phyloP scores from a whole-genome alignment of 2,329 filamentous ascomycete genomes.

The Cytospora piceae region DNA sequence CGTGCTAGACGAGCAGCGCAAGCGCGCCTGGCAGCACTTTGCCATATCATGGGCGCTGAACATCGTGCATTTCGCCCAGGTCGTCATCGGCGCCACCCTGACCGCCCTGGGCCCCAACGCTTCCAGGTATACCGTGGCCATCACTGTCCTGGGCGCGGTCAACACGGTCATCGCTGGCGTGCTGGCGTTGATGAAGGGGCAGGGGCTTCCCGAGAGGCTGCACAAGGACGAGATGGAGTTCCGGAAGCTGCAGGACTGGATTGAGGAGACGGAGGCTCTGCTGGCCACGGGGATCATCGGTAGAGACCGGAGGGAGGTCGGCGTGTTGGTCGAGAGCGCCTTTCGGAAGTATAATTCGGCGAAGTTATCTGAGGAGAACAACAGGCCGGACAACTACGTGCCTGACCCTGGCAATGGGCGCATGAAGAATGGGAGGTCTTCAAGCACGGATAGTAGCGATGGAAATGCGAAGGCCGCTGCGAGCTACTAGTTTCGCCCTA shows the following conservation, averaged over 20 bases:
- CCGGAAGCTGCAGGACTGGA: constrained; percentile 54
- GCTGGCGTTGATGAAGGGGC: constrained; percentile 63
- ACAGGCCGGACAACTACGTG: constrained; percentile 39
- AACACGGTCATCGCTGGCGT: constrained; percentile 66
- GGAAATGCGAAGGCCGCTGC: background rate
- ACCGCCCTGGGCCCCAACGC: constrained; percentile 61
- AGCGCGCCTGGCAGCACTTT: constrained; percentile 45
- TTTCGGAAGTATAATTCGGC: constrained; percentile 50
- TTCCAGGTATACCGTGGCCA: constrained; percentile 53
- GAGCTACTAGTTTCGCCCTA: background rate
- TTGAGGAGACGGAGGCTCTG: constrained; percentile 56
- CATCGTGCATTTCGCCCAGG: constrained; percentile 59
- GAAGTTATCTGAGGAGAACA: constrained; percentile 47
- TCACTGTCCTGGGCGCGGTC: constrained; percentile 64
- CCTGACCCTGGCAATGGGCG: constrained; percentile 9
- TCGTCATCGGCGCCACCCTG: constrained; percentile 61
- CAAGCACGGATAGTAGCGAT: background rate
- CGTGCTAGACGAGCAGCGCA: constrained; percentile 46
- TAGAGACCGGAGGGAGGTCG: constrained; percentile 46
- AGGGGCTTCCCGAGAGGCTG: constrained; percentile 57
- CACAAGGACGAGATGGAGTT: constrained; percentile 52
- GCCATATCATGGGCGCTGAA: constrained; percentile 45
- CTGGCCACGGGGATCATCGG: constrained; percentile 48
- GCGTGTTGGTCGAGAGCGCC: constrained; percentile 46
- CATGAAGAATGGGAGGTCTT: constrained; percentile 3